Evolutionary conservation across 1,284 basidiomycete genomes (phyloP).

Genomic region (Pholiota adiposa): DNA sequence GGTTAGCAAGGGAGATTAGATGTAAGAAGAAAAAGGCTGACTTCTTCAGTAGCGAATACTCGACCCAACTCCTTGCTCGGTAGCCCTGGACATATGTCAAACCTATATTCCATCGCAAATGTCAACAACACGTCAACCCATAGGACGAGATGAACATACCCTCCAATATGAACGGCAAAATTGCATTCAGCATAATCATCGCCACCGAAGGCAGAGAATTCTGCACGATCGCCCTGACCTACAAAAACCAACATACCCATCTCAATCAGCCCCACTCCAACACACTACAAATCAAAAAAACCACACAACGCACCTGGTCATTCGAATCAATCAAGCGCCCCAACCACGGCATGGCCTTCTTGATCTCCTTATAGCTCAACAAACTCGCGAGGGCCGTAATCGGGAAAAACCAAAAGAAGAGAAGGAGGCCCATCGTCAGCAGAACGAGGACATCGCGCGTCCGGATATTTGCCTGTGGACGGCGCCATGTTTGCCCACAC

Average conservation of each 20-base stretch:
- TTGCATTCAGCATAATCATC: constrained; percentile 88
- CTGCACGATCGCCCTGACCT: constrained; percentile 79
- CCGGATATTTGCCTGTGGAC: constrained; percentile 55
- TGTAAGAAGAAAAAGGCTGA: constrained; percentile 39
- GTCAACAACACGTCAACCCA: neutral
- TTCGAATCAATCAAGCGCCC: constrained; percentile 79
- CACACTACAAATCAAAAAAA: neutral
- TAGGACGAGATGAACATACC: constrained; percentile 57
- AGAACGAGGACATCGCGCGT: constrained; percentile 76
- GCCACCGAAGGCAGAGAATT: constrained; percentile 92
- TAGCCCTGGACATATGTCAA: constrained; percentile 90
- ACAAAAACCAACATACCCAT: no score
- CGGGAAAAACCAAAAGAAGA: constrained; percentile 89
- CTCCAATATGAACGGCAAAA: constrained; percentile 90
- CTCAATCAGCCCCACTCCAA: no score
- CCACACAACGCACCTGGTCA: constrained; percentile 55
- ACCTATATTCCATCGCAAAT: constrained; percentile 44
- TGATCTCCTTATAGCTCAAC: constrained; percentile 91
- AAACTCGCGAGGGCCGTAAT: constrained; percentile 85
- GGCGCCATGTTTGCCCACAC: constrained; percentile 91
- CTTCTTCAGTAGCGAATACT: constrained; percentile 94
- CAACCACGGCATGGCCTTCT: constrained; percentile 87
- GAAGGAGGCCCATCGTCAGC: constrained; percentile 65
- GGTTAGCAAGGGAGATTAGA: neutral
- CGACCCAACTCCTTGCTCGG: constrained; percentile 88